Evolutionary conservation across 2,329 filamentous ascomycete genomes (phyloP), one percentile per base, ranked within the genome.

Genomic region (Bisporella sp.): DNA sequence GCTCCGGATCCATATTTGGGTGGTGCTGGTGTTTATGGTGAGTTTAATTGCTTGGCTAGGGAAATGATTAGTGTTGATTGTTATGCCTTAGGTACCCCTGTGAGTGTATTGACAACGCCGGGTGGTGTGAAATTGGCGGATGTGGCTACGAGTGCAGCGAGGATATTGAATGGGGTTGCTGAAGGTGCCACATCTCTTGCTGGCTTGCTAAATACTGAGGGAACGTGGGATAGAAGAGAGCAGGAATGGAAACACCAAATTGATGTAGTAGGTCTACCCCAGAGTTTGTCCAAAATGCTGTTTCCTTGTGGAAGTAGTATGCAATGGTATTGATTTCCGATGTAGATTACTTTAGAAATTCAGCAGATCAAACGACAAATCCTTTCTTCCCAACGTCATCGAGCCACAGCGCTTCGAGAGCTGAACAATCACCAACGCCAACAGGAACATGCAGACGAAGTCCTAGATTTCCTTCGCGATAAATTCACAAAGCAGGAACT

Each of bases 391-490:
- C 3, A 43, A 8, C 40, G 31, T 11, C 40, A 5, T 11, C 5
- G n/a, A 43, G 47, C 28, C 4, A 49, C 40, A 29, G 4, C 39
- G 6, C 47, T 29, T 5, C 21, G 39, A 9, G 47, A 49, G 6
- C 40, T 49, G 5, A 49, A 49, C 35, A 49, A 6, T 13, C 5
- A 5, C 41, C 39, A 49, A 28, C 40, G 40, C 8, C 47, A 49
- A 31, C 28, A 39, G 6, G 40, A 49, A 33, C 47, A 49, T n/a
- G 21, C 47, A 13, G 39, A 11, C 9, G 47, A 49, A 11, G 40
- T 49, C 5, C 30, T 5, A 21, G 40, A 49, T 13, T 49, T 49
- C 40, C 35, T 49, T 40, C 6, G 47, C 13, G 47, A 49, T 28
- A 50, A 50, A 31, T 5, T 21, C 5, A 45, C 48, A 35, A 50